These are phyloP conservation scores for Dendrobium huoshanense DNA, from an alignment of 106 monocot species.

Conservation along the genomic window DNA sequence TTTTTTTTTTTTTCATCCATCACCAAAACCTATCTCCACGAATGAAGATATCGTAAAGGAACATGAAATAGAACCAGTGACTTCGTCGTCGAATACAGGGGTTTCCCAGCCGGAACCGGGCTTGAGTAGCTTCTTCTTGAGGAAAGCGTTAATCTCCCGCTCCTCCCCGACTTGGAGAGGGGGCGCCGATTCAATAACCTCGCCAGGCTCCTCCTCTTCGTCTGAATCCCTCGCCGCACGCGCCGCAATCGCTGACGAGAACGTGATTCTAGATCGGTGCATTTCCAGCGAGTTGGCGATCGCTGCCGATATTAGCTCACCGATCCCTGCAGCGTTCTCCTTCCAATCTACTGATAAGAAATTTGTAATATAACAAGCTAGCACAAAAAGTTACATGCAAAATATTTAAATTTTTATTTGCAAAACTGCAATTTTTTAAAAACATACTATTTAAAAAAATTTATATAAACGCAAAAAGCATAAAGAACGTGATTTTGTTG, in stretches of 20 bases:
- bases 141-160: constrained; percentile 26
- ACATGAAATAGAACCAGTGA: constrained; percentile 28
- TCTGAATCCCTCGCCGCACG: constrained; percentile 14
- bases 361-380: no score
- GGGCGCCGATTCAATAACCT: constrained; percentile 67
- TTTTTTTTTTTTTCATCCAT: neutral
- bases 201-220: constrained; percentile 54
- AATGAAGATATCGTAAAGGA: neutral
- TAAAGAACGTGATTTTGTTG: no score
- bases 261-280: constrained; percentile 26
- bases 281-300: neutral
- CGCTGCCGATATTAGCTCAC: neutral
- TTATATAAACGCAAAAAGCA: no score
- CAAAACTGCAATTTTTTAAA: no score
- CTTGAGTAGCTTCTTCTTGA: constrained; percentile 8
- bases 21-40: neutral
- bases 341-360: no score
- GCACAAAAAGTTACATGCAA: no score
- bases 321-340: neutral
- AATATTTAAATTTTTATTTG: no score
- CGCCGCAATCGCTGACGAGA: constrained; percentile 48
- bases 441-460: no score
- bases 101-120: constrained; percentile 36
- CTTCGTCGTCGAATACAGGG: constrained; percentile 62
- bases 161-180: constrained; percentile 63